Conservation (phyloP, 2,329 filamentous ascomycete species). For the Epichloe gansuensis region DNA sequence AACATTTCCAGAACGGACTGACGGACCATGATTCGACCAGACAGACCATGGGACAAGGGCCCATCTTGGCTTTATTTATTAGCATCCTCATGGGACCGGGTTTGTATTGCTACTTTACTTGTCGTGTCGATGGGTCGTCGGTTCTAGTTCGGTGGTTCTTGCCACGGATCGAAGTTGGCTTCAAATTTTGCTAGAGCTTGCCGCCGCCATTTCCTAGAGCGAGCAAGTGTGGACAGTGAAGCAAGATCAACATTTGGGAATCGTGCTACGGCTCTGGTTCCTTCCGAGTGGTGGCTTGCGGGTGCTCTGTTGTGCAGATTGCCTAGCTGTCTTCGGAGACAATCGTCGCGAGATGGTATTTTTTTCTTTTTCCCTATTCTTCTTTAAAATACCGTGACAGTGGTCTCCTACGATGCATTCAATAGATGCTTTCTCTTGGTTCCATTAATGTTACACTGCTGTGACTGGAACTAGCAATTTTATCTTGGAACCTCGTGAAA, state of each 20-base stretch:
- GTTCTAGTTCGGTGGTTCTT: neutral
- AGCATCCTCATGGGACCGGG: neutral
- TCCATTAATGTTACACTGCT: no score
- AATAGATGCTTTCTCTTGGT: no score
- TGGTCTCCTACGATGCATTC: no score
- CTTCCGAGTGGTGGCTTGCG: conserved; percentile 18
- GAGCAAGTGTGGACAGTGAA: conserved; percentile 60
- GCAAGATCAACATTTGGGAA: conserved; percentile 38
- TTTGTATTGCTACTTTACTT: neutral
- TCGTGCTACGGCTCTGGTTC: conserved; percentile 9
- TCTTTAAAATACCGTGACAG: no score
- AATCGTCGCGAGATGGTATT: conserved; percentile 2
- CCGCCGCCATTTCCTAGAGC: conserved; percentile 39
- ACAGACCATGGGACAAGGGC: neutral
- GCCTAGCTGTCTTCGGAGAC: conserved; percentile 13
- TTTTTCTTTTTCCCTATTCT: conserved; percentile 12
- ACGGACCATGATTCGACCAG: no score
- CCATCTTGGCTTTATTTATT: neutral
- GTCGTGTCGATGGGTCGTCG: no score
- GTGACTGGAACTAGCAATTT: no score
- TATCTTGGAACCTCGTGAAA: no score
- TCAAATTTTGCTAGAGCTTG: conserved; percentile 57
- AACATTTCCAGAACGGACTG: no score
- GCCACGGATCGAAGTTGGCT: conserved; percentile 25
- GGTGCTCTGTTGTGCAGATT: conserved; percentile 10